Evolutionary conservation across 192 early-diverging fungal species (phyloP).

Genomic region (Coemansia sp.): DNA sequence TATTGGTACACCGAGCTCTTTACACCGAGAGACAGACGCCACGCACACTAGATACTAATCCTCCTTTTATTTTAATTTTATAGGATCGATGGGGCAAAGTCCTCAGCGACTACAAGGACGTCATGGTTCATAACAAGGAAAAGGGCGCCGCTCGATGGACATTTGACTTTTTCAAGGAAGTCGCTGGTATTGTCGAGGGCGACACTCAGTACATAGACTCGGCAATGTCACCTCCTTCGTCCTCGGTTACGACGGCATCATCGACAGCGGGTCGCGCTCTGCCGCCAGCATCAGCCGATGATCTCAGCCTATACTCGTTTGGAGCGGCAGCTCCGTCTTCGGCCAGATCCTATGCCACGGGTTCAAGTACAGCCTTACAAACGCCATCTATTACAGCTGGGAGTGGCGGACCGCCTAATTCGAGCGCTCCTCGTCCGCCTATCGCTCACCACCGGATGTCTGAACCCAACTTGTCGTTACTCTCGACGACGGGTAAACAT

Average conservation of each 20-base stretch:
- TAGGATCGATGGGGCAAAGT: conserved; percentile 60
- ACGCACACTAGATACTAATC: not conserved
- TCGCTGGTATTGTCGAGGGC: conserved; percentile 47
- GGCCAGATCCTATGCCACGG: not conserved
- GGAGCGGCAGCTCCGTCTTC: not conserved
- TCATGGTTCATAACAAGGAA: conserved; percentile 55
- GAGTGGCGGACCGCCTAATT: not conserved
- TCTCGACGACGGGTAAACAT: not conserved
- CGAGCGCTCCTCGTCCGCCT: conserved; percentile 9
- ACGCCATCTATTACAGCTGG: not conserved
- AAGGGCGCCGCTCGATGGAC: conserved; percentile 57
- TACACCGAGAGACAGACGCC: not conserved
- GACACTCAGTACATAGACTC: conserved; percentile 47
- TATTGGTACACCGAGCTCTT: not conserved
- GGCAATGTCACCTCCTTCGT: conserved; percentile 26
- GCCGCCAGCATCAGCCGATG: conserved; percentile 13
- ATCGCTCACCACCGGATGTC: conserved; percentile 50
- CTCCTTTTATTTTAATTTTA: not conserved
- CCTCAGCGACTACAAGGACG: conserved; percentile 56
- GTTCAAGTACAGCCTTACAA: not conserved
- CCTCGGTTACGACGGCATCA: not conserved
- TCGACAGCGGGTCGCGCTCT: not conserved
- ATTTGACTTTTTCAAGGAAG: conserved; percentile 57
- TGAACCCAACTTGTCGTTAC: conserved; percentile 28
- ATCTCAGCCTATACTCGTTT: conserved; percentile 37